These are phyloP conservation scores for Aspergillus neoniger DNA, from an alignment of 2,329 filamentous ascomycete genomes.

Conservation along the genomic window DNA sequence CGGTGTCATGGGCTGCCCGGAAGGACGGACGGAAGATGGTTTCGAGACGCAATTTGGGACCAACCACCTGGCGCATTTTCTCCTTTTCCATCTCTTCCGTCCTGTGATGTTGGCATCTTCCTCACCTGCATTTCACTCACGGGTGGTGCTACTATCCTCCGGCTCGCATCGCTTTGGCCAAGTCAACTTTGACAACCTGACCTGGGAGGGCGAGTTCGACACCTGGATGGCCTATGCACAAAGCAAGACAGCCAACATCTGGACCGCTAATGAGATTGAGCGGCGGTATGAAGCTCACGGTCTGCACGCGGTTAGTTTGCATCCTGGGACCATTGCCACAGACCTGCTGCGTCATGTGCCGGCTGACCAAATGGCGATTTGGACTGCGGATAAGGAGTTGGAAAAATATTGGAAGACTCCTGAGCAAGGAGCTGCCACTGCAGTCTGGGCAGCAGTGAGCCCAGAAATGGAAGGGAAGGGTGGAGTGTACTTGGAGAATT, in stretches of 20 bases:
- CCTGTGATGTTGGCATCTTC: slow-evolving; percentile 18
- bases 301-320: slow-evolving; percentile 49
- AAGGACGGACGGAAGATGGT: slow-evolving; percentile 39
- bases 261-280: slow-evolving; percentile 55
- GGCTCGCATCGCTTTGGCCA: slow-evolving; percentile 43
- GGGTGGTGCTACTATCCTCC: slow-evolving; percentile 52
- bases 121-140: slow-evolving; percentile 45
- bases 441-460: slow-evolving; percentile 30
- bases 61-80: slow-evolving; percentile 57
- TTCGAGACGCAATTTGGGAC: slow-evolving; percentile 56
- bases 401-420: slow-evolving; percentile 13
- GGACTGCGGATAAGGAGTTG: neutral
- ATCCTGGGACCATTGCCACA: slow-evolving; percentile 44
- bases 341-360: slow-evolving; percentile 11
- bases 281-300: slow-evolving; percentile 49
- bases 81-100: slow-evolving; percentile 55
- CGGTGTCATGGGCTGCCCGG: slow-evolving; percentile 43
- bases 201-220: slow-evolving; percentile 40
- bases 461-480: slow-evolving; percentile 30
- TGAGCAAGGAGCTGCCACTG: slow-evolving; percentile 31
- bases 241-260: slow-evolving; percentile 56
- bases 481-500: slow-evolving; percentile 32
- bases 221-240: slow-evolving; percentile 49
- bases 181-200: slow-evolving; percentile 43
- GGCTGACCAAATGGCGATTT: neutral